phyloP scores from a whole-genome alignment of 805 yeast genomes.

The Jamesozyma spencerorum region DNA sequence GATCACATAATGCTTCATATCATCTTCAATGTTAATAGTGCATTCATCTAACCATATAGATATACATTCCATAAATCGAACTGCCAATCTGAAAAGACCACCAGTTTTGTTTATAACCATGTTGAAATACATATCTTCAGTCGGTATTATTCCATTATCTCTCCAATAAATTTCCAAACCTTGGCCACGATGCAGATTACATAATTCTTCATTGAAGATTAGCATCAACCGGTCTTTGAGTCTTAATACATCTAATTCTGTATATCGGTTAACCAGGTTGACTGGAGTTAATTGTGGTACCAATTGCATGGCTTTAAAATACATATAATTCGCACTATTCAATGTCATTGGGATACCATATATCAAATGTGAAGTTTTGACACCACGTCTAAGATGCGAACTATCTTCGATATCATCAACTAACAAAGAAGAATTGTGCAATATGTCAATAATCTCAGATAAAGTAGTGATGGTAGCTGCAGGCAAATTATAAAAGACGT shows the following conservation, averaged over 20 bases:
- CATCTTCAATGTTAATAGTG: background rate
- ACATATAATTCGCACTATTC: conserved; percentile 75
- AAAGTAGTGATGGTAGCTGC: conserved; percentile 32
- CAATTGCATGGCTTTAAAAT: conserved; percentile 58
- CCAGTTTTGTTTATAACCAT: conserved; percentile 91
- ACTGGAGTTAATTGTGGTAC: conserved; percentile 30
- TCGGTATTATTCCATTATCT: conserved; percentile 46
- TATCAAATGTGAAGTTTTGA: conserved; percentile 66
- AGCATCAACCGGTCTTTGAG: conserved; percentile 27
- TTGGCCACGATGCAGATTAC: conserved; percentile 81
- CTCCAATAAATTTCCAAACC: conserved; percentile 87
- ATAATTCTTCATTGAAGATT: conserved; percentile 61
- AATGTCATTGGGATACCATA: conserved; percentile 75
- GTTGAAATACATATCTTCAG: conserved; percentile 51
- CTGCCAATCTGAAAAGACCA: conserved; percentile 72
- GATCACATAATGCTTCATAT: background rate
- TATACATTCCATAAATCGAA: conserved; percentile 46
- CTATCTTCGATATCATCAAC: conserved; percentile 87
- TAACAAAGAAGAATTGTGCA: conserved; percentile 59
- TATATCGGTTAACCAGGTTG: background rate
- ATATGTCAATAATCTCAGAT: conserved; percentile 41
- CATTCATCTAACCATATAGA: background rate
- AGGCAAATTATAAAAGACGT: conserved; percentile 40
- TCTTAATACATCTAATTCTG: conserved; percentile 1
- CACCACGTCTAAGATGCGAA: conserved; percentile 63